Percentiles rank a stretch among this genome's conserved stretches.
phyloP scores from a whole-genome alignment of 2,329 filamentous ascomycete species.

The Colletotrichum musicola region DNA sequence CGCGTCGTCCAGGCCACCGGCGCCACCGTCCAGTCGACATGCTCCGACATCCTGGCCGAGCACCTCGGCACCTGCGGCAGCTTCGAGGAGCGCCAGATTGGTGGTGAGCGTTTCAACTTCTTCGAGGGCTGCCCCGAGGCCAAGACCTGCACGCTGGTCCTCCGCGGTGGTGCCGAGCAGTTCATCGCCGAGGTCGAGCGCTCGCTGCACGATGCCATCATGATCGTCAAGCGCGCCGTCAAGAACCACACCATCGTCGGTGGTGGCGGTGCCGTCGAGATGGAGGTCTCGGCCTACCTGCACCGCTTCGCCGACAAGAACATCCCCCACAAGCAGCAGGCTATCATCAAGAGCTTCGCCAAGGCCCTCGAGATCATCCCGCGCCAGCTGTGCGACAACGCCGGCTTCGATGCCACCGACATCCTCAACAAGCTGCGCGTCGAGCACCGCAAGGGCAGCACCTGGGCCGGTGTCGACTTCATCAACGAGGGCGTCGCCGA shows the following conservation, averaged over 20 bases:
- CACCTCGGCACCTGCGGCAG: constrained; percentile 91
- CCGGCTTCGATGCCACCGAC: constrained; percentile 97
- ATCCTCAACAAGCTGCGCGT: constrained; percentile 97
- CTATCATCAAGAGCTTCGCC: constrained; percentile 97
- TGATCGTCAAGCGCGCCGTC: constrained; percentile 99
- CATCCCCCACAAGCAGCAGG: constrained; percentile 94
- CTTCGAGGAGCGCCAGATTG: constrained; percentile 97
- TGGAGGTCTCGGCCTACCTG: constrained; percentile 95
- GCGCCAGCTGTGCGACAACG: constrained; percentile 97
- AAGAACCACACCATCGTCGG: constrained; percentile 95
- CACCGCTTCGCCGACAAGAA: constrained; percentile 94
- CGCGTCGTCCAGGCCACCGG: constrained; percentile 95
- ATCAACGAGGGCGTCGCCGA: constrained; percentile 90
- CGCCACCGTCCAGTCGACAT: constrained; percentile 92
- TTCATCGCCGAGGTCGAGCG: constrained; percentile 99
- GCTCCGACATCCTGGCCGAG: constrained; percentile 90
- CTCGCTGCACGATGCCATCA: constrained; percentile 97
- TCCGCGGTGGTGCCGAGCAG: constrained; percentile 96
- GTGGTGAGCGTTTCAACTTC: constrained; percentile 97
- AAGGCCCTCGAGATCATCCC: constrained; percentile 98
- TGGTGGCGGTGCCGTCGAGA: constrained; percentile 93
- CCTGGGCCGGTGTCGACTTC: constrained; percentile 98
- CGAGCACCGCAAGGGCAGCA: constrained; percentile 92
- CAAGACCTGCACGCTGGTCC: constrained; percentile 95
- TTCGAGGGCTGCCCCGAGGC: constrained; percentile 96